Conservation (phyloP, 2,329 filamentous ascomycete species). For the Penicillium sp. region DNA sequence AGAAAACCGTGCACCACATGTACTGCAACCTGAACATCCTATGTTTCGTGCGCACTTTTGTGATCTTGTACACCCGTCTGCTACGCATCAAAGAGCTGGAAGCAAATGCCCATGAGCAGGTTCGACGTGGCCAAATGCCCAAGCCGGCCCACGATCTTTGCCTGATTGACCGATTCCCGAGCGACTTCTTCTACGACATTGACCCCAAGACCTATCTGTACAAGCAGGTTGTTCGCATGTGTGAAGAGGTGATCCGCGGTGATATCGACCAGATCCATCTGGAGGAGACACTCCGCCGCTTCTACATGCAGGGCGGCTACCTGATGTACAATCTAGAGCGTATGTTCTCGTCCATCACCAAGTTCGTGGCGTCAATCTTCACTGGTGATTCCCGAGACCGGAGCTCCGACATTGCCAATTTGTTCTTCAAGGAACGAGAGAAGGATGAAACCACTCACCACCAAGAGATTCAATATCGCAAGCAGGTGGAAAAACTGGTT, state of each 20-base stretch:
- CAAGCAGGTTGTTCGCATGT: slow-evolving; percentile 73
- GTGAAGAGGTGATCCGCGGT: slow-evolving; percentile 77
- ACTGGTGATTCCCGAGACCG: slow-evolving; percentile 86
- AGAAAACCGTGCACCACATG: slow-evolving; percentile 75
- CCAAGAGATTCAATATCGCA: slow-evolving; percentile 81
- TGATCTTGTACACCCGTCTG: slow-evolving; percentile 81
- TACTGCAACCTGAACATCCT: slow-evolving; percentile 89
- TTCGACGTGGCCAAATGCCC: slow-evolving; percentile 63
- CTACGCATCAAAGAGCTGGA: slow-evolving; percentile 76
- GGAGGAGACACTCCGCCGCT: slow-evolving; percentile 85
- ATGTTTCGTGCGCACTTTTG: slow-evolving; percentile 90
- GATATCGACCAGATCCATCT: slow-evolving; percentile 77
- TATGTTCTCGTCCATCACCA: slow-evolving; percentile 72
- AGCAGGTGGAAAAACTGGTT: slow-evolving; percentile 84
- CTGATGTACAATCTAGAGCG: slow-evolving; percentile 90
- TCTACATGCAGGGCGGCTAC: slow-evolving; percentile 87
- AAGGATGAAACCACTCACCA: slow-evolving; percentile 83
- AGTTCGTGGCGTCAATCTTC: slow-evolving; percentile 75
- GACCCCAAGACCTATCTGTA: slow-evolving; percentile 68
- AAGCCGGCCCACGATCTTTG: slow-evolving; percentile 81
- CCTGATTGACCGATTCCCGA: slow-evolving; percentile 69
- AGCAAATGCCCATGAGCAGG: slow-evolving; percentile 64
- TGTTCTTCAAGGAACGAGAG: slow-evolving; percentile 76
- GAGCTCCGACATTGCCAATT: slow-evolving; percentile 79
- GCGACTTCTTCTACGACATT: slow-evolving; percentile 67